Percentiles rank a stretch among this genome's conserved stretches.
phyloP scores from a whole-genome alignment of 495 filamentous ascomycete species.

The Articulospora tetracladia region DNA sequence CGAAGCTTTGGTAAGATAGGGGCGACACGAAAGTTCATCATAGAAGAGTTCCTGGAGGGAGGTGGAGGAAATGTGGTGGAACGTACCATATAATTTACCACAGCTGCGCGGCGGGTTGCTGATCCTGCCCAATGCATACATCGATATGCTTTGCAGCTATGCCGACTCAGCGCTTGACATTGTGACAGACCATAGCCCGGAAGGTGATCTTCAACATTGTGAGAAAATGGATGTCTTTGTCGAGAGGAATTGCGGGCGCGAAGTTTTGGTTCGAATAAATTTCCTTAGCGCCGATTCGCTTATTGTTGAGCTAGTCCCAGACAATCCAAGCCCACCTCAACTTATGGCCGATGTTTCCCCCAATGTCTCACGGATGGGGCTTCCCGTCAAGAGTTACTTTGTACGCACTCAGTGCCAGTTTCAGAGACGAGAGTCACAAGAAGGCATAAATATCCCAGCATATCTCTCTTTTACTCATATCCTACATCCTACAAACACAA shows the following conservation, averaged over 20 bases:
- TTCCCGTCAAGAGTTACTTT: too few relatives aligned
- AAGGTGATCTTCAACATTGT: not conserved
- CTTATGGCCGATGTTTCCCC: too few relatives aligned
- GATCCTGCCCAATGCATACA: not conserved
- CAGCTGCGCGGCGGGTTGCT: not conserved
- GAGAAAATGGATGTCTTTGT: not conserved
- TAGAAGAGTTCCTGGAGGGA: not conserved
- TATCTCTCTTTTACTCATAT: not conserved
- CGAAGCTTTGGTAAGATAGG: constrained; percentile 29
- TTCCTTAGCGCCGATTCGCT: not conserved
- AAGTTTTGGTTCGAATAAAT: not conserved
- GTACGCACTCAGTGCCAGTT: too few relatives aligned
- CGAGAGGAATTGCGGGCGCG: not conserved
- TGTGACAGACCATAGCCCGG: not conserved
- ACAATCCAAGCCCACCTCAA: not conserved
- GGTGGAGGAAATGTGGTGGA: not conserved
- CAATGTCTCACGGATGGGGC: too few relatives aligned
- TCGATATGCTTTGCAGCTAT: not conserved
- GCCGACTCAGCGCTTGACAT: not conserved
- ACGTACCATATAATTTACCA: not conserved
- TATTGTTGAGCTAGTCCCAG: not conserved
- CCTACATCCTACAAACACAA: not conserved
- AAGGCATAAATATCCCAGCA: too few relatives aligned
- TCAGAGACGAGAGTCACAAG: too few relatives aligned
- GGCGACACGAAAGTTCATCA: constrained; percentile 34